Base-by-base conservation (phyloP, 345 rosid species). In the Acer negundo region DNA sequence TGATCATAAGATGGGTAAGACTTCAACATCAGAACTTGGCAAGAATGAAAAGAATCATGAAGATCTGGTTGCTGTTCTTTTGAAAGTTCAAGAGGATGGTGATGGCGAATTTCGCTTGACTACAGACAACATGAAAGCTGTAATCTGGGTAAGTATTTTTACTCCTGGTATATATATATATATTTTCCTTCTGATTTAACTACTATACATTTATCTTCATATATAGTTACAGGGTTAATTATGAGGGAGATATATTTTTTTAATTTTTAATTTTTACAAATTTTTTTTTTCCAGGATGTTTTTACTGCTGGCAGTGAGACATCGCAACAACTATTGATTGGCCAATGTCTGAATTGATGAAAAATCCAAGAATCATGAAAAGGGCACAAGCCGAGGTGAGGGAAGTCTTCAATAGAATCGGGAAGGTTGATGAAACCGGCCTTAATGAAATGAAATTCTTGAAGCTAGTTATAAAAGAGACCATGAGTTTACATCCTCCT, bases 41-140 rank as follows among this genome's bases (percentile, higher is more conserved):
- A 38, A 15, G 1, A 61, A 2, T 2, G 22, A 17, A n/a, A 51
- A 56, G 2, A 67, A 35, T 35, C 38, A n/a, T 7, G 79, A 76
- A 4, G 79, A 80, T 76, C 63, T 80, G 3, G 73, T 80, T 22
- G 78, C 75, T 69, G 82, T 80, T 75, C 40, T 80, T n/a, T 12
- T 80, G 75, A 74, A 72, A 11, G 23, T 75, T 24, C 77, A 72
- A 67, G 75, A 51, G 28, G 24, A 15, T 6, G 72, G 68, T 53
- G 17, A 65, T 24, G 13, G 22, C 20, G 69, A 28, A 35, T 62
- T 71, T 16, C 42, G 68, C 20, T 26, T 80, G 3, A 76, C 76
- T 1, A 64, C 58, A 0, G 79, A 80, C 42, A 77, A 78, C 78
- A 72, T 85, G 72, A 83, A 85, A 72, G 86, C 86, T 10, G 79